Percentiles rank a stretch among this genome's conserved stretches.
Conservation (phyloP, 768 basidiomycete genomes). For the Boletus pseudopeckii region DNA sequence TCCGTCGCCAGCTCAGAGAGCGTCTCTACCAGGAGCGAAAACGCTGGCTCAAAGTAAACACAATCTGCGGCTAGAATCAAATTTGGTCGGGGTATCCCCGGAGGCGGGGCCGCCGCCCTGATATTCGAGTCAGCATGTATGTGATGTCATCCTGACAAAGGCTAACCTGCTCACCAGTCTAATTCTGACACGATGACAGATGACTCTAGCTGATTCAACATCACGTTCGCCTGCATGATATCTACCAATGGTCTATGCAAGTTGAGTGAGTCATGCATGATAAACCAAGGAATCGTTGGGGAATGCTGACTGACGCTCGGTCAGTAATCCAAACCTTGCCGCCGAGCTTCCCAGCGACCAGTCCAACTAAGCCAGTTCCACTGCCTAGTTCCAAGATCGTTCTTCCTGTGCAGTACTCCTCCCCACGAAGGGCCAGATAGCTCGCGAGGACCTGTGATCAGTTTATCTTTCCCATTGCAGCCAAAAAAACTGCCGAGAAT, state of each 20-base stretch:
- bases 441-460: conserved; percentile 64
- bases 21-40: conserved; percentile 81
- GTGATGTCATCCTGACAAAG: not conserved
- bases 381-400: conserved; percentile 81
- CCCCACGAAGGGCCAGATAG: conserved; percentile 63
- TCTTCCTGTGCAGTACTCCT: conserved; percentile 47
- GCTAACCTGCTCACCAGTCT: conserved; percentile 61
- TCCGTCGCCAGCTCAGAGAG: conserved; percentile 58
- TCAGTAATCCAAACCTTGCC: conserved; percentile 81
- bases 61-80: conserved; percentile 90
- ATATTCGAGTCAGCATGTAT: conserved; percentile 5
- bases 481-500: not conserved
- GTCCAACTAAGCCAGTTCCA: conserved; percentile 91
- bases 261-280: conserved; percentile 9
- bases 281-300: conserved; percentile 5
- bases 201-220: conserved; percentile 55
- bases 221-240: conserved; percentile 76
- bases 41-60: conserved; percentile 93
- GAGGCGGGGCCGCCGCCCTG: conserved; percentile 66
- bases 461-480: not conserved
- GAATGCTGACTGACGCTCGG: conserved; percentile 66
- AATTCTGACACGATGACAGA: conserved; percentile 64
- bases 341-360: conserved; percentile 71
- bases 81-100: conserved; percentile 48
- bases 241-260: conserved; percentile 62